Evolutionary conservation across 345 rosid species (phyloP), one percentile per base, ranked within the genome.

Genomic region (Durio zibethinus): DNA sequence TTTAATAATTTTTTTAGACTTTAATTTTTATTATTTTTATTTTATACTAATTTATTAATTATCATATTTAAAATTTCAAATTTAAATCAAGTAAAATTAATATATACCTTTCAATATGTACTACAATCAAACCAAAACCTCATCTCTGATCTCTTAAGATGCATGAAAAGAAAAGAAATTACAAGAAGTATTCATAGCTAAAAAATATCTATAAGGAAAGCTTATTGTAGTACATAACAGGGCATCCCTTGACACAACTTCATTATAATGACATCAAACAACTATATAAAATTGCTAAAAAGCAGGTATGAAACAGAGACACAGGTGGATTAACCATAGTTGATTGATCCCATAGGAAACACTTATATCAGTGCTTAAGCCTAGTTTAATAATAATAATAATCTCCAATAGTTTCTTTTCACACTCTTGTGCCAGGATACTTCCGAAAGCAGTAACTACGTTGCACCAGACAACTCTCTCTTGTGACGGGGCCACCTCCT

Each of bases 341-440:
- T 48, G 20, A 48, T 48, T 48, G n/a, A n/a, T n/a, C n/a, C 4
- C 48, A 20, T 4, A 62, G 36, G 42, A 15, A 36, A 16, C 21
- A 35, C 42, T 64, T 1, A 15, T 7, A 33, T 63, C 8, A 12
- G 7, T 1, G 54, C 54, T 3, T 48, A 61, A 61, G 35, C 66
- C 6, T 15, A 61, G 38, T 61, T 25, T 48, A 48, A 29, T 1
- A 9, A 29, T 29, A 29, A n/a, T n/a, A n/a, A n/a, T 60, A 25
- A 29, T 61, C 66, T 40, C 38, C 14, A 8, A n/a, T 6, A 5
- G 7, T 9, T 29, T 1, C 45, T 65, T n/a, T 64, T 65, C 70
- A 65, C 52, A 73, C 65, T n/a, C 33, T 43, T 40, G 63, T 23
- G 14, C 66, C 65, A 36, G 52, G 23, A 56, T 73, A 73, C 56